Conservation (phyloP, 164 flowering plant genomes). For the Chimonanthus praecox region DNA sequence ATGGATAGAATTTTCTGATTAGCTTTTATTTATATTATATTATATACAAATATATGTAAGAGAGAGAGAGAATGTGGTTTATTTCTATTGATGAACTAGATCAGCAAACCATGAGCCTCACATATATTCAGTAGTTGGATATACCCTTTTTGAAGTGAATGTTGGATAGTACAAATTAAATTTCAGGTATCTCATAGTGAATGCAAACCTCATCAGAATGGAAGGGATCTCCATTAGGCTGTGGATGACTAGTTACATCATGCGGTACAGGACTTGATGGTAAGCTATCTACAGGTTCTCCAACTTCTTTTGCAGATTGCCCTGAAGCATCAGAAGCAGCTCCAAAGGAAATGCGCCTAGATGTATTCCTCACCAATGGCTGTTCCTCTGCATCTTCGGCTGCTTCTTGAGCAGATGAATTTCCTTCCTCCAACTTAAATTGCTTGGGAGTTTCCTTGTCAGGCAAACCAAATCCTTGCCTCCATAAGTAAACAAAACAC, state of each 20-base stretch:
- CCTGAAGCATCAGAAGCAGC: constrained; percentile 33
- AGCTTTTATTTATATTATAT: too few relatives aligned
- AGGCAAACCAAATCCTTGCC: constrained; percentile 28
- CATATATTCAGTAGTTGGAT: too few relatives aligned
- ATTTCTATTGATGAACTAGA: too few relatives aligned
- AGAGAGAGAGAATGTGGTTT: too few relatives aligned
- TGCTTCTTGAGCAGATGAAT: constrained; percentile 54
- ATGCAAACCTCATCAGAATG: constrained; percentile 52
- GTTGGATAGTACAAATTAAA: neutral
- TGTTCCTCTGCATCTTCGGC: constrained; percentile 66
- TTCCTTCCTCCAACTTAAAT: constrained; percentile 47
- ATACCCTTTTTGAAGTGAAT: too few relatives aligned
- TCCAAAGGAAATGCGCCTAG: constrained; percentile 41
- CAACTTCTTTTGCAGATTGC: constrained; percentile 30
- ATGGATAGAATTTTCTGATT: too few relatives aligned
- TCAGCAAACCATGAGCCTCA: too few relatives aligned
- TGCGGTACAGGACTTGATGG: constrained; percentile 45
- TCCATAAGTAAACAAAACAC: constrained; percentile 14
- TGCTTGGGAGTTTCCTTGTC: constrained; percentile 20
- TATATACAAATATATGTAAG: too few relatives aligned
- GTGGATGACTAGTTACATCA: constrained; percentile 20
- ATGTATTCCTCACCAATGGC: constrained; percentile 61
- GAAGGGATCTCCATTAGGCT: constrained; percentile 37
- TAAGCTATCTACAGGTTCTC: constrained; percentile 34
- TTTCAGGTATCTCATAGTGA: neutral